phyloP scores from a whole-genome alignment of 2,329 filamentous ascomycete genomes.

The Calonectria pseudoturangicola region DNA sequence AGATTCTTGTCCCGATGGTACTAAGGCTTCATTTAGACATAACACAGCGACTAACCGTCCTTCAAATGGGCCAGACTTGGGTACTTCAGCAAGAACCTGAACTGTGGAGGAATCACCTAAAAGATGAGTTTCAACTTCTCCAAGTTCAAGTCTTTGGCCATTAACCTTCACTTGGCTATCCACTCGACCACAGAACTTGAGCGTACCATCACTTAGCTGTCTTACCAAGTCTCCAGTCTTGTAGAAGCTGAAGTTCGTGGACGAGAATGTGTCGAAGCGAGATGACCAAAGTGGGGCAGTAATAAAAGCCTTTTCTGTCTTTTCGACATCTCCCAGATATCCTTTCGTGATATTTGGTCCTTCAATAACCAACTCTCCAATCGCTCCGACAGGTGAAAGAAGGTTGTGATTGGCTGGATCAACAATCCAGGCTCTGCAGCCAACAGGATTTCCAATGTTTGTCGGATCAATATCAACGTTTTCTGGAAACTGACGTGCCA shows the following conservation, averaged over 20 bases:
- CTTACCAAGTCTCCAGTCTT: slow-evolving; percentile 22
- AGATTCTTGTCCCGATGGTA: background rate
- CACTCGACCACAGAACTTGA: slow-evolving; percentile 2
- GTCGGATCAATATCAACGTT: slow-evolving; percentile 51
- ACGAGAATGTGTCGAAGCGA: too few relatives aligned
- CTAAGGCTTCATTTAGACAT: background rate
- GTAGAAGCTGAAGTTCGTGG: background rate
- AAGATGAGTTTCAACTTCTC: slow-evolving; percentile 33
- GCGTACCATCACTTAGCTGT: slow-evolving; percentile 4
- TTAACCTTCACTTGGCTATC: slow-evolving; percentile 73
- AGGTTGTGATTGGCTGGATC: slow-evolving; percentile 25
- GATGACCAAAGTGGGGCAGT: slow-evolving; percentile 18
- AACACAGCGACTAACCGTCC: background rate
- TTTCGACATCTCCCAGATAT: slow-evolving; percentile 40
- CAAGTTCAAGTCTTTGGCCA: slow-evolving; percentile 64
- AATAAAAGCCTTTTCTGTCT: slow-evolving; percentile 56
- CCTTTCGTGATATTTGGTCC: slow-evolving; percentile 51
- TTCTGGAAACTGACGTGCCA: slow-evolving; percentile 28
- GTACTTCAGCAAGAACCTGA: slow-evolving; percentile 31
- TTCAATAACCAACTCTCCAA: slow-evolving; percentile 48
- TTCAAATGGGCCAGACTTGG: slow-evolving; percentile 6
- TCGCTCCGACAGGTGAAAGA: slow-evolving; percentile 47
- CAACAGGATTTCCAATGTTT: background rate
- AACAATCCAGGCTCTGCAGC: slow-evolving; percentile 10
- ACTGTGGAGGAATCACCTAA: background rate